phyloP scores from a whole-genome alignment of 768 basidiomycete species.

The Pleurotus tuber-regium region DNA sequence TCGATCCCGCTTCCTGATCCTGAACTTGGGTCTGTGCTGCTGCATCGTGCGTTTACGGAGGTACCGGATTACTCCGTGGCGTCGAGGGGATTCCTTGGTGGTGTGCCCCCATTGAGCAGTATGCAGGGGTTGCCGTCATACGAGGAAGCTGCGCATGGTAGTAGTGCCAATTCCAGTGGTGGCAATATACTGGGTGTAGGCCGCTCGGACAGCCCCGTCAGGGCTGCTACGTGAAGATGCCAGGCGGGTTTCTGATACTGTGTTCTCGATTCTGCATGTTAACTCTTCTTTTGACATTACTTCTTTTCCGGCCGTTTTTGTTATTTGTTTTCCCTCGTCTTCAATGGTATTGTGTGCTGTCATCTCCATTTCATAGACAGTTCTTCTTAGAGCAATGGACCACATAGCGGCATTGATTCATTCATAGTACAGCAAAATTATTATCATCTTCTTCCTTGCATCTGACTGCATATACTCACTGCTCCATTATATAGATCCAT shows the following conservation, averaged over 20 bases:
- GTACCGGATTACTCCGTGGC: slow-evolving; percentile 89
- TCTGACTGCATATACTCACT: background rate
- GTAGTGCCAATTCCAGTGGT: slow-evolving; percentile 16
- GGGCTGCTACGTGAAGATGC: background rate
- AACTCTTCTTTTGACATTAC: no score
- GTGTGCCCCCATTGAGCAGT: slow-evolving; percentile 81
- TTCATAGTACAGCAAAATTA: background rate
- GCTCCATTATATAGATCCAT: no score
- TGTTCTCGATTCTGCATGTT: no score
- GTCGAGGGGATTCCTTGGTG: slow-evolving; percentile 84
- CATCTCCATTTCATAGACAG: no score
- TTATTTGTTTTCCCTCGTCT: background rate
- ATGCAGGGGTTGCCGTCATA: slow-evolving; percentile 83
- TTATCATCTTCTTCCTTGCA: background rate
- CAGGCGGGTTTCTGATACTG: no score
- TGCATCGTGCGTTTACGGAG: slow-evolving; percentile 66
- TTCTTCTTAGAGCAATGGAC: no score
- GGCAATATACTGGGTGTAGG: no score
- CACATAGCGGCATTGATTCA: no score
- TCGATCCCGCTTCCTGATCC: slow-evolving; percentile 13
- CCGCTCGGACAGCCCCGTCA: no score
- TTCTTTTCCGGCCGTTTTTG: no score
- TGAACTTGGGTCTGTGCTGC: slow-evolving; percentile 28
- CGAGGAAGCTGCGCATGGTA: slow-evolving; percentile 53
- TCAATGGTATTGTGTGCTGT: background rate